Percentiles rank a stretch among this genome's conserved stretches.
These are phyloP conservation scores for Scutellaria barbata DNA, from an alignment of 257 asterid species.

Conservation along the genomic window DNA sequence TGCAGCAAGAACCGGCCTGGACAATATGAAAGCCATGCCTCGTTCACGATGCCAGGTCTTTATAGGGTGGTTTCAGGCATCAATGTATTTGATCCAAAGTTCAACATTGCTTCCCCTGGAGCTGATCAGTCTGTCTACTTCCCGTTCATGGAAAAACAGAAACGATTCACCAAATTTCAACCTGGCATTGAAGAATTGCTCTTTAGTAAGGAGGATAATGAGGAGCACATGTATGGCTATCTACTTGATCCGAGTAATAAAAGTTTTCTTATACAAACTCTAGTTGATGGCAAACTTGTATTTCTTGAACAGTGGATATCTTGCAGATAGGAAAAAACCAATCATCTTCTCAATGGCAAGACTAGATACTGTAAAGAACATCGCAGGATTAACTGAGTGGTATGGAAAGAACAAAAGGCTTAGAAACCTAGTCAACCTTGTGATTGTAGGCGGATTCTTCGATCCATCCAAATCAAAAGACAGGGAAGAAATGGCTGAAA, in stretches of 20 bases:
- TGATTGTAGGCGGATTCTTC: constrained; percentile 79
- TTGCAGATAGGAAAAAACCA: constrained; percentile 72
- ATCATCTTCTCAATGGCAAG: constrained; percentile 89
- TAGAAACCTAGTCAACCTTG: constrained; percentile 69
- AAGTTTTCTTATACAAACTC: not conserved
- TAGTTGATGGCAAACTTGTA: constrained; percentile 2
- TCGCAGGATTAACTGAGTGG: constrained; percentile 85
- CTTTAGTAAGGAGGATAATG: constrained; percentile 62
- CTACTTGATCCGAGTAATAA: constrained; percentile 9
- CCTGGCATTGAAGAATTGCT: constrained; percentile 67
- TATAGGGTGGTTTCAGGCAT: constrained; percentile 77
- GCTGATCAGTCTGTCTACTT: constrained; percentile 88
- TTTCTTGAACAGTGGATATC: constrained; percentile 65
- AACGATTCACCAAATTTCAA: constrained; percentile 56
- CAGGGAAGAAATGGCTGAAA: constrained; percentile 86
- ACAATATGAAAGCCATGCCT: constrained; percentile 84
- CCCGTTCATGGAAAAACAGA: constrained; percentile 60
- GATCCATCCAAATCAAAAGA: constrained; percentile 82
- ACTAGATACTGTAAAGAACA: constrained; percentile 77
- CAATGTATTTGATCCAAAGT: constrained; percentile 79
- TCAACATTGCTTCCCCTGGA: constrained; percentile 88
- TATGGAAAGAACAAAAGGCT: constrained; percentile 70
- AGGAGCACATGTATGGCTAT: constrained; percentile 74
- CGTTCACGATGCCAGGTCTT: constrained; percentile 89
- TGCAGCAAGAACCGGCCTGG: constrained; percentile 74